A percentile compares a stretch with the other conserved stretches of the same genome.
Conservation (phyloP, 495 filamentous ascomycete genomes). For the Tuber aestivum region DNA sequence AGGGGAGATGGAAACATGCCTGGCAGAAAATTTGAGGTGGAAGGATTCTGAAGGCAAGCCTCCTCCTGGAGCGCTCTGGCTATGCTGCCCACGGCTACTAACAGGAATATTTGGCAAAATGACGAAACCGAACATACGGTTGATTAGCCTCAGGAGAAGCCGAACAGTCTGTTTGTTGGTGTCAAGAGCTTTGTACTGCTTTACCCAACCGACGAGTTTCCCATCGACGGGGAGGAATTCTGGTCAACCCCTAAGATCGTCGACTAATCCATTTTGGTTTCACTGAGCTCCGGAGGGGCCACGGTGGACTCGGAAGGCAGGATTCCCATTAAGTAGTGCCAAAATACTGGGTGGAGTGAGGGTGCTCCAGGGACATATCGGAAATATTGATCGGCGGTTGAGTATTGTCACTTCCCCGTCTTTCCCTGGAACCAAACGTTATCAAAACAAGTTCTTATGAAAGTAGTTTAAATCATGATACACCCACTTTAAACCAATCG, state of each 20-base stretch:
- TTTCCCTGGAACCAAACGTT: not conserved
- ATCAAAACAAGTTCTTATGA: not conserved
- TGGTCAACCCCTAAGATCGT: not conserved
- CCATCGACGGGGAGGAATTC: not conserved
- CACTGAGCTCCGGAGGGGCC: not conserved
- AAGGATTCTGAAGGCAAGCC: conserved; percentile 12
- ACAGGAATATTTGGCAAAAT: not conserved
- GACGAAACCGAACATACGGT: not conserved
- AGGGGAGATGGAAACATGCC: not conserved
- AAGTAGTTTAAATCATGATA: not conserved
- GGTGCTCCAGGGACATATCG: not conserved
- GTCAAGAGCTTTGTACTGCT: not conserved
- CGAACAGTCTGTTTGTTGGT: not conserved
- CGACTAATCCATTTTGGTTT: not conserved
- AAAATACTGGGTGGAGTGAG: not conserved
- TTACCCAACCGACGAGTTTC: not conserved
- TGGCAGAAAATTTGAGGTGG: conserved; percentile 9
- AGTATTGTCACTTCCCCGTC: not conserved
- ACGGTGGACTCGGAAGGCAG: not conserved
- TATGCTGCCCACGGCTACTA: not conserved
- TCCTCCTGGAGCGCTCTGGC: not conserved
- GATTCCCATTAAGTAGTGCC: not conserved
- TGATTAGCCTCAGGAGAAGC: not conserved
- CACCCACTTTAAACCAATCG: not conserved
- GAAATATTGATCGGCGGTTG: not conserved